Percentiles rank a stretch among this genome's conserved stretches.
Evolutionary conservation across 2,329 filamentous ascomycete genomes (phyloP).

Genomic region (Scytalidium lignicola): DNA sequence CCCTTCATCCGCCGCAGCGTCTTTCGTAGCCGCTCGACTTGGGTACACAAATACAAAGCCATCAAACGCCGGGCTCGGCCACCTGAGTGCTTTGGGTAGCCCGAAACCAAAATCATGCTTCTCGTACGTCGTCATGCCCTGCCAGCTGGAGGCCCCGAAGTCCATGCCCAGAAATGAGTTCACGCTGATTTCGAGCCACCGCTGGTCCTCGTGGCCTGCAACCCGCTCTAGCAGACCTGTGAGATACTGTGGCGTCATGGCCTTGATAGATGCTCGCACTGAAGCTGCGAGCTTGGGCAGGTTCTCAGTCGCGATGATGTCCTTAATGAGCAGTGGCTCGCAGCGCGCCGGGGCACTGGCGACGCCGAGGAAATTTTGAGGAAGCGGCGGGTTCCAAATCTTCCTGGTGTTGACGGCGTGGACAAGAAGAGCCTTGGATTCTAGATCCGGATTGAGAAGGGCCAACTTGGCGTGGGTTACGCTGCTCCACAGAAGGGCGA

Average conservation of each 20-base stretch:
- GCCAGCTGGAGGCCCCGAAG: constrained; percentile 23
- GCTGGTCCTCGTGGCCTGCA: constrained; percentile 17
- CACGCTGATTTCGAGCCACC: constrained; percentile 18
- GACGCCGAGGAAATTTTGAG: constrained; percentile 19
- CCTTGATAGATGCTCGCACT: constrained; percentile 20
- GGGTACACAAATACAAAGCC: constrained; percentile 18
- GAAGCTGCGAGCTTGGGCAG: constrained; percentile 16
- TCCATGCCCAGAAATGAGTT: constrained; percentile 23
- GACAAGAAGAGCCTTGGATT: constrained; percentile 9
- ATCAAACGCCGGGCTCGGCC: constrained; percentile 15
- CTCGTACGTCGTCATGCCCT: constrained; percentile 18
- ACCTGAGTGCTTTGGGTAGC: constrained; percentile 10
- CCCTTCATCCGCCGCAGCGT: constrained; percentile 12
- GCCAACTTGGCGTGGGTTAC: constrained; percentile 17
- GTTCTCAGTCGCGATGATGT: constrained; percentile 6
- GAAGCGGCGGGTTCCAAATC: constrained; percentile 18
- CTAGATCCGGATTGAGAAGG: constrained; percentile 13
- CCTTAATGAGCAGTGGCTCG: constrained; percentile 9
- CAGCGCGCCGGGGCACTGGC: constrained; percentile 15
- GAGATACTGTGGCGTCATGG: constrained; percentile 17
- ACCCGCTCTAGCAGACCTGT: constrained; percentile 19
- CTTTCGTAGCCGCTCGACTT: constrained; percentile 8
- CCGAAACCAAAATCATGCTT: constrained; percentile 28
- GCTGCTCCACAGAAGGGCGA: constrained; percentile 20
- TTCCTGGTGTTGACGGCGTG: constrained; percentile 22